Conservation (phyloP, 805 yeast genomes). For the Grigorovia jiainica region DNA sequence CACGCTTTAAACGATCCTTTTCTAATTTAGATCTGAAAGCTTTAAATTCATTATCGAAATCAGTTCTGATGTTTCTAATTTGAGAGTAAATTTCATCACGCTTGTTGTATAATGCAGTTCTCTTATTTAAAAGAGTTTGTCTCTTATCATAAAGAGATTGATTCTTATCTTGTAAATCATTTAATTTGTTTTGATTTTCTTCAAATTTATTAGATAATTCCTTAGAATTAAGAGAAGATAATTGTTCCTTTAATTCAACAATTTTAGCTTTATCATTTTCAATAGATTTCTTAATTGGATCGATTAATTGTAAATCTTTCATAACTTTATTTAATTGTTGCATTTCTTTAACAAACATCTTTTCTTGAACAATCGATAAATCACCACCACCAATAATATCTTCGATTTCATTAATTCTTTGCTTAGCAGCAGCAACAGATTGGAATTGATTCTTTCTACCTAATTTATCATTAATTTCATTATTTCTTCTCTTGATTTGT, state of each 20-base stretch:
- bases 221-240: slow-evolving; percentile 45
- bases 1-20: slow-evolving; percentile 64
- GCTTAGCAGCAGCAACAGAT: slow-evolving; percentile 58
- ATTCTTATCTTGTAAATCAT: slow-evolving; percentile 50
- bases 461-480: slow-evolving; percentile 52
- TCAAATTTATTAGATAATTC: slow-evolving; percentile 65
- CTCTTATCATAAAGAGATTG: slow-evolving; percentile 59
- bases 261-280: slow-evolving; percentile 72
- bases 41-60: slow-evolving; percentile 65
- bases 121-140: slow-evolving; percentile 50
- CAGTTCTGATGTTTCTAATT: slow-evolving; percentile 60
- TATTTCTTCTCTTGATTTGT: slow-evolving; percentile 61
- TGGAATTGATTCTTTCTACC: slow-evolving; percentile 50
- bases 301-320: slow-evolving; percentile 66
- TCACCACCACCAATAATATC: slow-evolving; percentile 66
- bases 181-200: slow-evolving; percentile 56
- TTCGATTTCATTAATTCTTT: slow-evolving; percentile 58
- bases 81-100: slow-evolving; percentile 60
- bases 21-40: slow-evolving; percentile 60
- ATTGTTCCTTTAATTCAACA: slow-evolving; percentile 59
- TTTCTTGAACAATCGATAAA: slow-evolving; percentile 84
- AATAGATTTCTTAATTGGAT: slow-evolving; percentile 65
- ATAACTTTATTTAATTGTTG: slow-evolving; percentile 69
- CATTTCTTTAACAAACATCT: slow-evolving; percentile 76
- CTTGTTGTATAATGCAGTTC: slow-evolving; percentile 55